Conservation (phyloP, 176 grass and related monocot genomes). For the Paspalum notatum region DNA sequence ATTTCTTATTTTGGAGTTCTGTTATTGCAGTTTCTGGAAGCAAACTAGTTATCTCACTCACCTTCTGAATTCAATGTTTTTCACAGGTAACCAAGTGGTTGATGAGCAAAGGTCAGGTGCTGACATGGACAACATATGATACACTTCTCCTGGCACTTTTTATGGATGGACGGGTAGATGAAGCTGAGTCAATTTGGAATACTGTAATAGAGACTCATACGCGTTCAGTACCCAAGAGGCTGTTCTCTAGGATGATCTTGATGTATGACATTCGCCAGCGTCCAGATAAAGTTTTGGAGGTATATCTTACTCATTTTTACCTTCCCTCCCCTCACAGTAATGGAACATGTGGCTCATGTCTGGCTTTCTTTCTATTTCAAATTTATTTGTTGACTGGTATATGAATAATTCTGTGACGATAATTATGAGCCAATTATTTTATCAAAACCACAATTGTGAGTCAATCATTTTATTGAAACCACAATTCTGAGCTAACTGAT, state of each 20-base stretch:
- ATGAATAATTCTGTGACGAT: conserved; percentile 1
- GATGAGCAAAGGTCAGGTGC: conserved; percentile 85
- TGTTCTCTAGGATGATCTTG: conserved; percentile 88
- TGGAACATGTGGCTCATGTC: conserved; percentile 2
- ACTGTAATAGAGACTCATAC: conserved; percentile 61
- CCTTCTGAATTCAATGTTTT: background rate
- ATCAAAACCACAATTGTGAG: background rate
- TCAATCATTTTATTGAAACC: background rate
- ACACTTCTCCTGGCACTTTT: conserved; percentile 71
- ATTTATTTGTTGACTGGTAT: background rate
- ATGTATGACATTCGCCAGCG: conserved; percentile 59
- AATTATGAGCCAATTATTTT: background rate
- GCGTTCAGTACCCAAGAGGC: conserved; percentile 75
- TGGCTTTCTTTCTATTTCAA: background rate
- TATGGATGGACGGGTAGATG: conserved; percentile 84
- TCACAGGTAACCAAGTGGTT: conserved; percentile 88
- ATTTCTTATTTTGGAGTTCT: background rate
- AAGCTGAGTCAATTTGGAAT: conserved; percentile 65
- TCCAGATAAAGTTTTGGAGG: conserved; percentile 85
- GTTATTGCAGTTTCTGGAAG: background rate
- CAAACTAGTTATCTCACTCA: conserved; percentile 13
- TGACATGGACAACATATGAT: conserved; percentile 86
- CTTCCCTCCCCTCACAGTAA: background rate
- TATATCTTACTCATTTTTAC: conserved; percentile 2
- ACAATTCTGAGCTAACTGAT: background rate